Evolutionary conservation across 768 basidiomycete genomes (phyloP).

Genomic region (Tubosaeta sp.): DNA sequence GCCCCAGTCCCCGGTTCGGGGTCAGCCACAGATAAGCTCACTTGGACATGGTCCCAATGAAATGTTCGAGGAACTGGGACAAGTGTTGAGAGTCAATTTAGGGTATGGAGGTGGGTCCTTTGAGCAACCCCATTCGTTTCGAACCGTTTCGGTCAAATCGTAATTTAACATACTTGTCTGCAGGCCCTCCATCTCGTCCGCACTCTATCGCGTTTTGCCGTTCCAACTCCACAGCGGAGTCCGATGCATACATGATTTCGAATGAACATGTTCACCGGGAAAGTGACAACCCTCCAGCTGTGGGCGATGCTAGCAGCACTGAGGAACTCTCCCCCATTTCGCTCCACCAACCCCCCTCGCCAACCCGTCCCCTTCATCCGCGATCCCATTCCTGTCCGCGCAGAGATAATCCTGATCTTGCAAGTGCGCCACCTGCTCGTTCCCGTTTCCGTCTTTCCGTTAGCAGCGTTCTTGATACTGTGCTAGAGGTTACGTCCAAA

Average conservation of each 20-base stretch:
- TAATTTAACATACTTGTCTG: neutral
- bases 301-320: constrained; percentile 22
- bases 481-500: constrained; percentile 18
- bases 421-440: constrained; percentile 1
- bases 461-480: constrained; percentile 12
- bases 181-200: constrained; percentile 1
- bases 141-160: neutral
- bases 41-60: constrained; percentile 10
- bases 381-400: neutral
- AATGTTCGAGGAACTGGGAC: constrained; percentile 23
- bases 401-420: neutral
- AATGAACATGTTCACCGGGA: constrained; percentile 3
- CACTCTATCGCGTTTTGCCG: neutral
- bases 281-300: neutral
- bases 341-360: neutral
- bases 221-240: neutral
- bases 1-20: neutral
- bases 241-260: constrained; percentile 6
- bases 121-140: neutral
- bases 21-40: neutral
- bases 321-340: constrained; percentile 12
- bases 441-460: constrained; percentile 20
- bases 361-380: neutral
- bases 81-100: constrained; percentile 5
- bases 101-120: constrained; percentile 1